Percentiles rank a stretch among this genome's conserved stretches.
phyloP scores from a whole-genome alignment of 148 eudicot genomes.

The Chenopodium berlandieri region DNA sequence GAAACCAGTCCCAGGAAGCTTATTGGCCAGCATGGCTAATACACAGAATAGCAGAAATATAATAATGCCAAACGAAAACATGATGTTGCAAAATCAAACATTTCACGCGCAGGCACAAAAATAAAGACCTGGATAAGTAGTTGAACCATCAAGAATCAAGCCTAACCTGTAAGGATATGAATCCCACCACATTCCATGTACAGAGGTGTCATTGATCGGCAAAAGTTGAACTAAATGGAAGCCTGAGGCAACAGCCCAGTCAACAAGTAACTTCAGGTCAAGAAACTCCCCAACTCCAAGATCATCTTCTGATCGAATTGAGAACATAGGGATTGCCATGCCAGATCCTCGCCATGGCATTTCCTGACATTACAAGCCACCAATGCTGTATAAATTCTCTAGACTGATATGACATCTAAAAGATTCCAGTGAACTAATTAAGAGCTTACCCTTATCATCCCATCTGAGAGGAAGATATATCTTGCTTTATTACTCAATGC shows the following conservation, averaged over 20 bases:
- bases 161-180: slow-evolving; percentile 93
- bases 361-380: slow-evolving; percentile 51
- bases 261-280: slow-evolving; percentile 87
- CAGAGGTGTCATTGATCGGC: slow-evolving; percentile 97
- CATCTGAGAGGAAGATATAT: slow-evolving; percentile 78
- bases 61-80: background rate
- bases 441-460: slow-evolving; percentile 77
- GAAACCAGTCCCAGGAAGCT: background rate
- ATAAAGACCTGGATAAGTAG: background rate
- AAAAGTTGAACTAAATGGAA: slow-evolving; percentile 96
- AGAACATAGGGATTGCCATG: slow-evolving; percentile 95
- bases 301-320: slow-evolving; percentile 83
- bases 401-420: background rate
- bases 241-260: slow-evolving; percentile 86
- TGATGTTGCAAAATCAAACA: too few species aligned
- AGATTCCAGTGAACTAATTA: background rate
- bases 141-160: slow-evolving; percentile 1
- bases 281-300: slow-evolving; percentile 96
- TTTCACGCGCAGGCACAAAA: background rate
- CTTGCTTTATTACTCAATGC: slow-evolving; percentile 55
- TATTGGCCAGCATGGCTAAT: background rate
- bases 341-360: slow-evolving; percentile 99
- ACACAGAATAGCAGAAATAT: background rate
- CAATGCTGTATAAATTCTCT: background rate
- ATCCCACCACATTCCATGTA: slow-evolving; percentile 97